Conservation (phyloP, 768 basidiomycete genomes). For the Peribolospora baueri region DNA sequence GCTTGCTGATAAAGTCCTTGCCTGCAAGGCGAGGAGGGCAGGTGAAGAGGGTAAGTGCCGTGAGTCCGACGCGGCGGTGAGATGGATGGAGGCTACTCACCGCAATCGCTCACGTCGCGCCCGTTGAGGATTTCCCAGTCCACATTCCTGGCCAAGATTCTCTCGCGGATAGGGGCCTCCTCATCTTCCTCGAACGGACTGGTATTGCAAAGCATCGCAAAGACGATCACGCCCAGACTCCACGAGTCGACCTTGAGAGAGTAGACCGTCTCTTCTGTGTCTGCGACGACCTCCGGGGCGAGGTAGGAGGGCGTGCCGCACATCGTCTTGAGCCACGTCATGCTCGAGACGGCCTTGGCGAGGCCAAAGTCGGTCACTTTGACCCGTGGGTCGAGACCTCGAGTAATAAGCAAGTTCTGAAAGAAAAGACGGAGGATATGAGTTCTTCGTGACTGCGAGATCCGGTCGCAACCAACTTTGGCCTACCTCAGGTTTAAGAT, state of each 20-base stretch:
- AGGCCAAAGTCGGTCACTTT: constrained; percentile 94
- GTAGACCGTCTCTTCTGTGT: constrained; percentile 38
- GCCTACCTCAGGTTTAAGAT: constrained; percentile 45
- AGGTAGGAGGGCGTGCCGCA: constrained; percentile 90
- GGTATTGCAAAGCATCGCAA: constrained; percentile 40
- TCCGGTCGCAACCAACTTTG: background rate
- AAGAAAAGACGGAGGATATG: constrained; percentile 3
- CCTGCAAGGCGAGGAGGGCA: constrained; percentile 20
- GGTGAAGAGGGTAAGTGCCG: background rate
- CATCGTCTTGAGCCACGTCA: constrained; percentile 52
- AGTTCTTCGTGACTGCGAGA: background rate
- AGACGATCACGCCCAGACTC: constrained; percentile 88
- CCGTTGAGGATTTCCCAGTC: constrained; percentile 34
- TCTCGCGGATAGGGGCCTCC: constrained; percentile 31
- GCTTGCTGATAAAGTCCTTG: constrained; percentile 36
- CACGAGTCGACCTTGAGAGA: constrained; percentile 78
- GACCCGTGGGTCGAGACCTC: constrained; percentile 26
- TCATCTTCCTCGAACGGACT: constrained; percentile 62
- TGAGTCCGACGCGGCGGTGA: no score
- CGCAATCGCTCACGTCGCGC: constrained; percentile 24
- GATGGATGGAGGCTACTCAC: constrained; percentile 21
- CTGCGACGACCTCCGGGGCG: constrained; percentile 66
- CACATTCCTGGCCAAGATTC: constrained; percentile 34
- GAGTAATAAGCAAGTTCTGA: constrained; percentile 13
- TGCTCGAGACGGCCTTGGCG: constrained; percentile 63